Percentiles rank a stretch among this genome's conserved stretches.
Evolutionary conservation across 139 green algal genomes (phyloP).

Genomic region (Micromonas pusilla): DNA sequence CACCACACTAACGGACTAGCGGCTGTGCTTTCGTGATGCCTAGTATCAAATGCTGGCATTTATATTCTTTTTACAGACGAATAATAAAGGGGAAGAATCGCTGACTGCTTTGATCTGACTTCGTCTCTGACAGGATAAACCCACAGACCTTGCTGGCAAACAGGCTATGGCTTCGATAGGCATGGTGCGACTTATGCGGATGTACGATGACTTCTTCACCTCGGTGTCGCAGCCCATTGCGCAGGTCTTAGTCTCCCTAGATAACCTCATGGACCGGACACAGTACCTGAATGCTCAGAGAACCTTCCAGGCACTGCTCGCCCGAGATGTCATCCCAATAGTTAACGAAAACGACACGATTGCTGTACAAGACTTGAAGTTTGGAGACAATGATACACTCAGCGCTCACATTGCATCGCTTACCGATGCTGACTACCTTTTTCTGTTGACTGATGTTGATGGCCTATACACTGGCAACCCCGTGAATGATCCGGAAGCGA

Average conservation of each 20-base stretch:
- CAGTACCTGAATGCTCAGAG: constrained; percentile 84
- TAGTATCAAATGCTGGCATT: too few species aligned
- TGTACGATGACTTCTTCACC: constrained; percentile 83
- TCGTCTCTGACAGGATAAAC: constrained; percentile 41
- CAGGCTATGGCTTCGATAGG: constrained; percentile 54
- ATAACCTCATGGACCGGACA: constrained; percentile 72
- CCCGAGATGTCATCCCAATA: constrained; percentile 72
- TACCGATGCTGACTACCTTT: constrained; percentile 81
- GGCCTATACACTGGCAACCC: constrained; percentile 80
- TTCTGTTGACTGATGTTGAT: constrained; percentile 90
- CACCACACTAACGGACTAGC: too few species aligned
- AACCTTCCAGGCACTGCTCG: constrained; percentile 80
- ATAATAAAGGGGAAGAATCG: too few species aligned
- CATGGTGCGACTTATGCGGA: constrained; percentile 77
- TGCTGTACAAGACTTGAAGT: constrained; percentile 59
- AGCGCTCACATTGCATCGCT: constrained; percentile 80
- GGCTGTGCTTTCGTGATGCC: too few species aligned
- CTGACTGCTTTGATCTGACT: too few species aligned
- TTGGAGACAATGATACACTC: constrained; percentile 94
- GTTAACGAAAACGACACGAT: constrained; percentile 84
- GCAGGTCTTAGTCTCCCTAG: constrained; percentile 76
- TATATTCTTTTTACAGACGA: too few species aligned
- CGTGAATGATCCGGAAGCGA: constrained; percentile 18
- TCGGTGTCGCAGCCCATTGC: constrained; percentile 56
- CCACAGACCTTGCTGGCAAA: constrained; percentile 62